Evolutionary conservation across 2,329 filamentous ascomycete genomes (phyloP).

Genomic region (Phyllosticta paracitricarpa): DNA sequence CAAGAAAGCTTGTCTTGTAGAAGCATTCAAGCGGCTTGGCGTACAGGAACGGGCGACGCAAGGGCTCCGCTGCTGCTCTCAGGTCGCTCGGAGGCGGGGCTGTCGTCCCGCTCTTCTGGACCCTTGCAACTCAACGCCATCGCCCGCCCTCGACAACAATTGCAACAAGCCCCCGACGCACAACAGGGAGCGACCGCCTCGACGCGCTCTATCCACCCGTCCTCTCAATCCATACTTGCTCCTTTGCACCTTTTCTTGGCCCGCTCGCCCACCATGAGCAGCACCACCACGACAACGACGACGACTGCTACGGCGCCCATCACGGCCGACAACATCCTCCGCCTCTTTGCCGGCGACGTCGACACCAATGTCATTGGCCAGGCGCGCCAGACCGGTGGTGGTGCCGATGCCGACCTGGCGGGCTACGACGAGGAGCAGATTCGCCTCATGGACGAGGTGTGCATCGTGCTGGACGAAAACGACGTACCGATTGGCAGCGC

Average conservation of each 20-base stretch:
- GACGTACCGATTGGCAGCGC: conserved; percentile 90
- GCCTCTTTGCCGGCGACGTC: conserved; percentile 80
- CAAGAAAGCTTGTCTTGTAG: no score
- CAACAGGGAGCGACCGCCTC: no score
- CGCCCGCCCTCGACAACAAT: neutral
- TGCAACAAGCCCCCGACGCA: conserved; percentile 2
- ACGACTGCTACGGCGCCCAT: conserved; percentile 46
- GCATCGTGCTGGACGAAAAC: conserved; percentile 89
- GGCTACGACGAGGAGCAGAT: conserved; percentile 98
- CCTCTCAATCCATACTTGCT: neutral
- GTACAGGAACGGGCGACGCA: no score
- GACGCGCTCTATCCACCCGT: neutral
- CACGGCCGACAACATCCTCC: conserved; percentile 76
- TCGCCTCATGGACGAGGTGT: conserved; percentile 95
- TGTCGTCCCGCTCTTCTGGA: neutral
- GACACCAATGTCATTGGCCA: conserved; percentile 48
- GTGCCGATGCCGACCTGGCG: conserved; percentile 58
- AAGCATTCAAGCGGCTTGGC: no score
- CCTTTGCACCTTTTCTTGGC: neutral
- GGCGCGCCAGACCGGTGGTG: conserved; percentile 37
- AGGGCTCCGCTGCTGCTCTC: no score
- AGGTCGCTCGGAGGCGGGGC: no score
- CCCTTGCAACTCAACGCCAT: neutral
- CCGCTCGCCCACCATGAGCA: conserved; percentile 7
- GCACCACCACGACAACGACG: conserved; percentile 17